phyloP scores from a whole-genome alignment of 805 yeast genomes.

The Sugiyamaella smithiae region DNA sequence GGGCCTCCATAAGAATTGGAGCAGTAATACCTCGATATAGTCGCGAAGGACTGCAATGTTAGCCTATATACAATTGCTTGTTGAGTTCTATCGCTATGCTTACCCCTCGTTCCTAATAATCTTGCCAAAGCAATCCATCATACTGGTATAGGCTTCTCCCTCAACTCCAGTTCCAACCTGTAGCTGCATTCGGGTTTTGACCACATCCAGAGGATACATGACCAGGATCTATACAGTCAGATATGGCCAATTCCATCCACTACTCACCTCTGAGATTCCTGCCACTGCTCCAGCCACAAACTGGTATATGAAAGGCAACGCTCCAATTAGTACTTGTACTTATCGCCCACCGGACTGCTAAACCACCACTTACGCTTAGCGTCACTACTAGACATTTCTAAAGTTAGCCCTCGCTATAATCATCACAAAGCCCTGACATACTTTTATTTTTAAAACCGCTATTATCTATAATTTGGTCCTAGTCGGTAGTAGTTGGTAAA shows the following conservation, averaged over 20 bases:
- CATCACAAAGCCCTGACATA: no score
- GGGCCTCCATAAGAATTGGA: constrained; percentile 98
- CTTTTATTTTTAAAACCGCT: no score
- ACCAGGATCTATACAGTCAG: constrained; percentile 52
- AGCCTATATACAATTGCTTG: no score
- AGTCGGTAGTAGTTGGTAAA: no score
- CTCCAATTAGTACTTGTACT: constrained; percentile 12
- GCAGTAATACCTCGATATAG: constrained; percentile 93
- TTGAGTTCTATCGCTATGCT: no score
- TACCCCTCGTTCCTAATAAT: constrained; percentile 86
- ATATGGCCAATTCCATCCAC: not conserved
- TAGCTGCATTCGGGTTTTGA: constrained; percentile 92
- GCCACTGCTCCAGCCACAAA: constrained; percentile 92
- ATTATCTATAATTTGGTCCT: no score
- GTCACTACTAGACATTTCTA: constrained; percentile 5
- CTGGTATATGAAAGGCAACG: constrained; percentile 90
- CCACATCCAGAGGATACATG: constrained; percentile 96
- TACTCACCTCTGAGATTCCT: constrained; percentile 76
- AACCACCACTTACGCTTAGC: constrained; percentile 5
- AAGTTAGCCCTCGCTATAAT: no score
- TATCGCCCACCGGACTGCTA: no score
- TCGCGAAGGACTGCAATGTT: no score
- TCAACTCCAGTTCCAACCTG: constrained; percentile 50
- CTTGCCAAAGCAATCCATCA: constrained; percentile 77
- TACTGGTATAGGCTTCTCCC: constrained; percentile 72